phyloP scores from a whole-genome alignment of 768 basidiomycete genomes.

The Xerocomellus amylosporus region DNA sequence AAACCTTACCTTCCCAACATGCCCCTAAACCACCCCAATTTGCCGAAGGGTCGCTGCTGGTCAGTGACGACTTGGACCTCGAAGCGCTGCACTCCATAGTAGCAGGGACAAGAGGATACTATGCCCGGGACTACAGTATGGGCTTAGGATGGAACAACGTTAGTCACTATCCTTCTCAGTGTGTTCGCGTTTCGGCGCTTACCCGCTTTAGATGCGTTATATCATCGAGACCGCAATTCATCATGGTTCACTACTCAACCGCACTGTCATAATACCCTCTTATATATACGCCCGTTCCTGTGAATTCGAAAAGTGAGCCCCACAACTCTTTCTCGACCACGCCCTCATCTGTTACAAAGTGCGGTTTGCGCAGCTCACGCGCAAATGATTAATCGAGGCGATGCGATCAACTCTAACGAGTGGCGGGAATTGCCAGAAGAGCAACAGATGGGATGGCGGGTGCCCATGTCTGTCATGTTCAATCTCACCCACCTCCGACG shows the following conservation, averaged over 20 bases:
- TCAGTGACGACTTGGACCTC: slow-evolving; percentile 26
- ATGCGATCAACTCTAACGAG: slow-evolving; percentile 40
- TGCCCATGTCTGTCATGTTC: slow-evolving; percentile 40
- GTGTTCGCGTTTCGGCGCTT: neutral
- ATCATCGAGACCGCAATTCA: slow-evolving; percentile 45
- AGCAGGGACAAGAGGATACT: slow-evolving; percentile 40
- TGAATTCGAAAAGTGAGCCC: slow-evolving; percentile 31
- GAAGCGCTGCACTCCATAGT: slow-evolving; percentile 35
- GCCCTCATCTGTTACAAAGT: slow-evolving; percentile 15
- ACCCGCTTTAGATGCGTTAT: slow-evolving; percentile 40
- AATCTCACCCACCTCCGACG: slow-evolving; percentile 41
- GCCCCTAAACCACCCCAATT: neutral
- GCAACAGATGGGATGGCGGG: slow-evolving; percentile 35
- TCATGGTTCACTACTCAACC: slow-evolving; percentile 43
- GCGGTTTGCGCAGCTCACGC: slow-evolving; percentile 40
- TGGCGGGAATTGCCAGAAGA: slow-evolving; percentile 41
- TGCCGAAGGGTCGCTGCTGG: slow-evolving; percentile 11
- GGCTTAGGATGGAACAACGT: slow-evolving; percentile 50
- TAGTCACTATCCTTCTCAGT: slow-evolving; percentile 7
- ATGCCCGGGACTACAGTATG: slow-evolving; percentile 43
- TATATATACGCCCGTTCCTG: slow-evolving; percentile 47
- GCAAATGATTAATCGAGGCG: slow-evolving; percentile 44
- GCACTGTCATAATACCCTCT: slow-evolving; percentile 43
- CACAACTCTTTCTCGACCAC: neutral
- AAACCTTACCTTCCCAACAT: neutral